Conservation (phyloP, 805 yeast genomes). For the Yamadazyma sp. region DNA sequence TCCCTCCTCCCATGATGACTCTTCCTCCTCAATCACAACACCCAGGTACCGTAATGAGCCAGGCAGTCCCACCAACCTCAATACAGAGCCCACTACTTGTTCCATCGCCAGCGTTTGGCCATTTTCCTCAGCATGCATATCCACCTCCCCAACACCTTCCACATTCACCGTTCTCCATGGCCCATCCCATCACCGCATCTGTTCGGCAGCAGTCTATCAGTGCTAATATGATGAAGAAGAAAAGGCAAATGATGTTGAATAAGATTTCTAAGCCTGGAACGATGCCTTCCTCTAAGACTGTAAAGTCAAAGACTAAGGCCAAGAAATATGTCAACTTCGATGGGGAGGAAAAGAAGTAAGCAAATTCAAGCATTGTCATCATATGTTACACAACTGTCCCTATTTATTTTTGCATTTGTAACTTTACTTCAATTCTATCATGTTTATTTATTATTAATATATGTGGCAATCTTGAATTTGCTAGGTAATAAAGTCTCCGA, state of each 20-base stretch:
- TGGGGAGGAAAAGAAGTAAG: neutral
- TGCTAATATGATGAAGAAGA: conserved; percentile 34
- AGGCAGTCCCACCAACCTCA: conserved; percentile 10
- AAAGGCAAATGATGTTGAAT: conserved; percentile 24
- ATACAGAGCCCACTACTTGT: conserved; percentile 6
- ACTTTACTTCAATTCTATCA: neutral
- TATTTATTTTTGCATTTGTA: neutral
- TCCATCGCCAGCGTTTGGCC: conserved; percentile 10
- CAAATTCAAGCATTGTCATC: neutral
- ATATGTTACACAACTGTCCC: neutral
- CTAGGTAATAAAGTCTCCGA: no score
- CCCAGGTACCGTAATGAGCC: conserved; percentile 7
- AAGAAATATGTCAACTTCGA: conserved; percentile 1
- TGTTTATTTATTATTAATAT: neutral
- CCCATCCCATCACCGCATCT: conserved; percentile 10
- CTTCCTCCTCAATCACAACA: conserved; percentile 14
- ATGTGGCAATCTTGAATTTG: no score
- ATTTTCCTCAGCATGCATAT: conserved; percentile 7
- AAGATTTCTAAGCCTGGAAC: conserved; percentile 5
- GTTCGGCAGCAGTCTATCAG: conserved; percentile 33
- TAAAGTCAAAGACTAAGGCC: neutral
- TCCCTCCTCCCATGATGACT: conserved; percentile 18
- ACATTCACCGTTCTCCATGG: conserved; percentile 8
- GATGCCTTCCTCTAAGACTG: neutral
- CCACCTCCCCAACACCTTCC: conserved; percentile 4